Conservation (phyloP, 768 basidiomycete species). For the Albatrellus ellisii region DNA sequence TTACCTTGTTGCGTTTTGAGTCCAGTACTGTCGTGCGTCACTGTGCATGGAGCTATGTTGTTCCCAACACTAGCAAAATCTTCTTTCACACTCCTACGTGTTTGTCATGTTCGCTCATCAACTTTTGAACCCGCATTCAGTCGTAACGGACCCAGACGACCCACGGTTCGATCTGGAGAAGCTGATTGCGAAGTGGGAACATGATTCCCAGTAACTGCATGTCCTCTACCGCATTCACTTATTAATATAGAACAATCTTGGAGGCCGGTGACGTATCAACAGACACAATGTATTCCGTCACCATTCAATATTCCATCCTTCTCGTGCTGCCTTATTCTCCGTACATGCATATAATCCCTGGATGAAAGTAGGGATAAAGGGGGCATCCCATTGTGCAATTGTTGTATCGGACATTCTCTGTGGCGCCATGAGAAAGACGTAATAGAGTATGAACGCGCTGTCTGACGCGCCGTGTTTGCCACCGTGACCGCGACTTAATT, state of each 20-base stretch:
- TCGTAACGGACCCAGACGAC: constrained; percentile 90
- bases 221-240: constrained; percentile 4
- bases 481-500: not conserved
- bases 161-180: constrained; percentile 95
- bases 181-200: constrained; percentile 64
- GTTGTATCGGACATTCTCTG: not conserved
- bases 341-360: not conserved
- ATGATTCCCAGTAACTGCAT: constrained; percentile 26
- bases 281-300: not conserved
- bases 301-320: not conserved
- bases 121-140: too few relatives aligned
- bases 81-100: too few relatives aligned
- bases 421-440: not conserved
- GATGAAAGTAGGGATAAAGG: not conserved
- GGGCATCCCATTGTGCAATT: not conserved
- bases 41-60: not conserved
- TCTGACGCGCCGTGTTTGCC: not conserved
- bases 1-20: too few relatives aligned
- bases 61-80: too few relatives aligned
- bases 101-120: too few relatives aligned
- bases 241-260: constrained; percentile 10
- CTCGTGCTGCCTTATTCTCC: not conserved
- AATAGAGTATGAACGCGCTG: not conserved
- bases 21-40: not conserved
- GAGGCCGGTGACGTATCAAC: not conserved